Conservation (phyloP, 441 rosid species). For the Croton laevigatus region DNA sequence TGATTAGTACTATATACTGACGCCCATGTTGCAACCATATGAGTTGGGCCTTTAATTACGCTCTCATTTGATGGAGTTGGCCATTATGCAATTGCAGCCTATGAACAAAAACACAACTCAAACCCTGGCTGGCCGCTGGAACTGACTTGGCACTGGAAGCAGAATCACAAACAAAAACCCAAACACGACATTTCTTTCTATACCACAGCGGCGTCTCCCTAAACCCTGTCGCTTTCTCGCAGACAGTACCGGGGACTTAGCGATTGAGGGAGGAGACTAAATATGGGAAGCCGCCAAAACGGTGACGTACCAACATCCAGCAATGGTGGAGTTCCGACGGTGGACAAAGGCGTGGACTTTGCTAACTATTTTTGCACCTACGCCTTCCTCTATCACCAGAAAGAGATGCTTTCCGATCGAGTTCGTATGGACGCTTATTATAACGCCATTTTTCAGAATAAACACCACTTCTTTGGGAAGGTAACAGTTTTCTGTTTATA, state of each 20-base stretch:
- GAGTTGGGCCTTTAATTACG: no score
- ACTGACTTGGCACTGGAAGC: background rate
- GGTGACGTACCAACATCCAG: conserved; percentile 37
- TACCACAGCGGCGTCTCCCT: conserved; percentile 29
- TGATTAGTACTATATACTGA: no score
- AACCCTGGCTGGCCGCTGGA: background rate
- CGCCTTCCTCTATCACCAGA: conserved; percentile 90
- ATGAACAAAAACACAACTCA: background rate
- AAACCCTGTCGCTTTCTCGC: conserved; percentile 2
- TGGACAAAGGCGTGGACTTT: conserved; percentile 87
- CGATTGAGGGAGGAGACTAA: background rate
- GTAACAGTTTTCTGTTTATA: conserved; percentile 25
- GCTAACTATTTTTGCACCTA: conserved; percentile 92
- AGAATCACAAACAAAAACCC: background rate
- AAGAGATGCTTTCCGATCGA: conserved; percentile 96
- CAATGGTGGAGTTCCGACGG: conserved; percentile 28
- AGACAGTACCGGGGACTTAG: background rate
- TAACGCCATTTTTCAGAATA: conserved; percentile 71
- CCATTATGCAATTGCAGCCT: background rate
- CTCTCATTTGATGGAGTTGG: no score
- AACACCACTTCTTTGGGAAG: conserved; percentile 77
- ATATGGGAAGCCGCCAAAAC: conserved; percentile 48
- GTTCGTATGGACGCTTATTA: conserved; percentile 98
- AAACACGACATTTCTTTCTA: background rate
- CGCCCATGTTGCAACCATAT: no score